phyloP scores from a whole-genome alignment of 768 basidiomycete genomes.

The Suillus weaverae region DNA sequence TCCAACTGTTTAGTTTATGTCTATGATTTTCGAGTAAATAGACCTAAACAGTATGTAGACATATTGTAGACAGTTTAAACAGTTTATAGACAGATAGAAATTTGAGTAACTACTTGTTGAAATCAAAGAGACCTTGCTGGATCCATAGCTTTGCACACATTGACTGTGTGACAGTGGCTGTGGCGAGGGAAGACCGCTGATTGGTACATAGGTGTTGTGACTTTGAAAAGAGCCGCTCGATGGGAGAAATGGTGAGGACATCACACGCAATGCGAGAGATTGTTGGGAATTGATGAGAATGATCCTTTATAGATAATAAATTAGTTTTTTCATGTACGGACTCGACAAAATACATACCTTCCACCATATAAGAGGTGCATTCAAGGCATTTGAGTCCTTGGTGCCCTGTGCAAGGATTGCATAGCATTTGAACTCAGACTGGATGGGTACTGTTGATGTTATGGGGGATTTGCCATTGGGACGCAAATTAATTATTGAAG shows the following conservation, averaged over 20 bases:
- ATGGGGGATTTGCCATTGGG: not conserved
- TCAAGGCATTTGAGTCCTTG: not conserved
- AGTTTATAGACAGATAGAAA: too few species aligned
- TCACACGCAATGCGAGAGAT: conserved; percentile 32
- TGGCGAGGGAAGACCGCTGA: conserved; percentile 29
- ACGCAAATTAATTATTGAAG: not conserved
- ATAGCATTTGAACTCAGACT: not conserved
- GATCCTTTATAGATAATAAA: conserved; percentile 14
- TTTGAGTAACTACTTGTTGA: too few species aligned
- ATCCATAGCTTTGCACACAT: conserved; percentile 33
- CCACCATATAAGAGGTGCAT: conserved; percentile 30
- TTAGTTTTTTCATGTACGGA: not conserved
- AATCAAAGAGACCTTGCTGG: too few species aligned
- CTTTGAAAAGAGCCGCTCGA: conserved; percentile 33
- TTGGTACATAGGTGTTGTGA: conserved; percentile 33
- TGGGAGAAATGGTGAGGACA: conserved; percentile 34
- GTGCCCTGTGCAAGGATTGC: not conserved
- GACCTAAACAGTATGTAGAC: too few species aligned
- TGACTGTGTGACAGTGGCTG: conserved; percentile 28
- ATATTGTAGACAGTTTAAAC: too few species aligned
- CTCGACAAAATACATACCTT: conserved; percentile 23
- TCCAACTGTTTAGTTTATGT: too few species aligned
- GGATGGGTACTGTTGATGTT: not conserved
- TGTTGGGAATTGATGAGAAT: conserved; percentile 26
- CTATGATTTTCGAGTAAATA: too few species aligned